Evolutionary conservation across 768 basidiomycete genomes (phyloP), one percentile per base, ranked within the genome.

Genomic region (Boletus vinaceobasis): DNA sequence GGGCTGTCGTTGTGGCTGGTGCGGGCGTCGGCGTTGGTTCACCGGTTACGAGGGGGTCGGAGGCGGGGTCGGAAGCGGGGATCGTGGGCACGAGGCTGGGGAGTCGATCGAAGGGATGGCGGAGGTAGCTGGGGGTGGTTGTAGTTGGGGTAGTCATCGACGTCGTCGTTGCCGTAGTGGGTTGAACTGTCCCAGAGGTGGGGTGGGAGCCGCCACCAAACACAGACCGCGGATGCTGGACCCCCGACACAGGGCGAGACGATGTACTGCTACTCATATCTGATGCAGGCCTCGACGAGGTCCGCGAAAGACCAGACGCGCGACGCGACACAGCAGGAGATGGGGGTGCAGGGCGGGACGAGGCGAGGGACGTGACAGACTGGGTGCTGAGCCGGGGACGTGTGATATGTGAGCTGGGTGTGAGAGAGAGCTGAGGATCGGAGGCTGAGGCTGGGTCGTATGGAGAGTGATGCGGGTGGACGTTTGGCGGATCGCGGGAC

Each of bases 281-380:
- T 5, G 67, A 71, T 7, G 50, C 55, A 0, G 67, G 65, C 3
- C 67, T 43, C 0, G 68, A 71, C 7, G 69, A 65, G 0, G 59
- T 9, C 13, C 68, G 67, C 5, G 68, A 69, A 7, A 67, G 43
- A 10, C 65, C 63, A 11, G 78, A 78, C 45, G 70, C 49, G 53
- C 73, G 55, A 35, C 82, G 77, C 0, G 82, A 82, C 5, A 75
- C 52, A 0, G 75, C 80, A 15, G 84, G 85, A 2, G 83, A 85
- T 5, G 80, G 80, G 0, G 85, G 85, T 0, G 85, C 85, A 33
- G 83, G 84, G 5, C 85, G 81, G 1, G 77, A 77, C 13, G 79
- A 77, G 1, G 73, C 74, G 57, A 74, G 79, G 47, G 69, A 74
- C 43, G 44, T 65, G 11, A 58, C 50, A 7, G 68, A 70, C 17